Base-by-base conservation (phyloP, 306 rosid genomes). In the Abrus pulchellus region DNA sequence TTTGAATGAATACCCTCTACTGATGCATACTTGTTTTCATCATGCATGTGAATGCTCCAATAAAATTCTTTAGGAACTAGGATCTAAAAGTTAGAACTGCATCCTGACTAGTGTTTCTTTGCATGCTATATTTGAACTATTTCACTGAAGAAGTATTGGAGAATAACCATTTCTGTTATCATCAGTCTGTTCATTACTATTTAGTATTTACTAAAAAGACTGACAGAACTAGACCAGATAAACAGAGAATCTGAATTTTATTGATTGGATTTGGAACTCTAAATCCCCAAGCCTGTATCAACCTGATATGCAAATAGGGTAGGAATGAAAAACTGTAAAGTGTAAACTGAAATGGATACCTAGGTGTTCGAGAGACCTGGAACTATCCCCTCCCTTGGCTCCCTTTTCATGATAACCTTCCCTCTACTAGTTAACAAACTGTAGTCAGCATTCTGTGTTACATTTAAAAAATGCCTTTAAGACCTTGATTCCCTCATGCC, bases 1-100 rank as follows among this genome's bases (percentile, higher is more conserved):
- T 65, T 76, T 80, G 69, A 60, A 30, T 48, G 34, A 34, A 48
- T 36, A 36, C 61, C 44, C 47, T 61, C 82, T 69, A 47, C 79
- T 11, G 75, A 50, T 82, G 72, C n/a, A 32, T 54, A 55, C 5
- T 13, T 44, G 30, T 61, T 57, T 33, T 62, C 49, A 53, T 71
- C 32, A 38, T 57, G 63, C 32, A 38, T 57, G 63, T 67, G 77
- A 67, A 82, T 82, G 45, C 67, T 53, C 20, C 54, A 66, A 70
- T 75, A 49, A 30, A 55, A 54, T 53, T 55, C 43, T 59, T 32
- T 20, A 72, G 80, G 53, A 74, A 62, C 50, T 64, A 43, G 70
- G 75, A 56, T 45, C 13, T 30, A 4, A 32, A 62, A 74, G 45
- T 66, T 74, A 34, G 53, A 75, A 54, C 84, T 56, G 55, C 75